Base-by-base conservation (phyloP, 805 yeast species). In the Cephaloascus fragrans region DNA sequence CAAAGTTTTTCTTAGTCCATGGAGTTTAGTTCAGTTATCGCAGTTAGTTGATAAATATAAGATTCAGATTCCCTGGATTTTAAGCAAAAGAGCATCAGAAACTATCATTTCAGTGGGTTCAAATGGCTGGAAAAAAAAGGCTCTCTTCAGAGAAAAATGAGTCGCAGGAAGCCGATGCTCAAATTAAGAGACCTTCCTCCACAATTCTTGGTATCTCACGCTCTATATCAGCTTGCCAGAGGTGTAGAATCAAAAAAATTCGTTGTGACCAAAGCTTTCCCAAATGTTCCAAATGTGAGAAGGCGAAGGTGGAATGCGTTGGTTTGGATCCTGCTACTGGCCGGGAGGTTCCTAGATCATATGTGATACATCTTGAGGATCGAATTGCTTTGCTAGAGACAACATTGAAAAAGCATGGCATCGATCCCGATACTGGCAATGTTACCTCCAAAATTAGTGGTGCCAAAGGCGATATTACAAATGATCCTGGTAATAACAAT, bases 301-400 rank as follows among this genome's bases (percentile, higher is more conserved):
- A 76, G 49, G 81, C 83, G 9, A 73, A 76, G 4, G 81, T 64
- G 2, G 84, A 83, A 4, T 88, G 97, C 59, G 77, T 86, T 3
- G 86, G 94, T 0, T 57, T 84, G 3, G 96, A 89, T 53, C 88
- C 95, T 0, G 86, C 88, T 4, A 85, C 96, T 0, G 95, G 95
- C 0, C 65, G 95, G 39, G 87, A 83, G 47, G 76, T 87, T 1
- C 94, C 96, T 0, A 62, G 97, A 31, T 82, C 87, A 2, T 83
- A 83, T 51, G 75, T 86, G 3, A 70, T 76, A 17, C 81, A 79
- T 47, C 61, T 87, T 41, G 96, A 87, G 52, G 79, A 76, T 40
- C 62, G 78, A 29, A 64, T 86, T 2, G 64, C 67, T 6, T 59
- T 61, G n/a, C 60, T 87, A 43, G 85, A 83, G 53, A 48, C 51